phyloP scores from a whole-genome alignment of 257 asterid species.

The Przewalskia tangutica region DNA sequence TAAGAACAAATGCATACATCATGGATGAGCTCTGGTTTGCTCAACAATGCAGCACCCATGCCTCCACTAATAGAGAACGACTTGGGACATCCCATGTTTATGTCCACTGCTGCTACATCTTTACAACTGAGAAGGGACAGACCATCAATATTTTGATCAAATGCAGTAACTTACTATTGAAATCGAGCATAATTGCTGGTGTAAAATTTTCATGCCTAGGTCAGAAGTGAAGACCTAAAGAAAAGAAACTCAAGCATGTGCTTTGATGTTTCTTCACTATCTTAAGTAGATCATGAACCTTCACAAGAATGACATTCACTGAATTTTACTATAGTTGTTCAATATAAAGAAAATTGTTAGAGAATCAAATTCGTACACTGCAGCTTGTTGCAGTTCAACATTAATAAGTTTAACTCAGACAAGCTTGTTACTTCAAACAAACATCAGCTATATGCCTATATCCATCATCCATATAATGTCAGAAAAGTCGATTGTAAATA shows the following conservation, averaged over 20 bases:
- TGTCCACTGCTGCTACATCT: conserved; percentile 87
- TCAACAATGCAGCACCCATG: conserved; percentile 92
- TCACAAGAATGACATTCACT: neutral
- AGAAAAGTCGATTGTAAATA: neutral
- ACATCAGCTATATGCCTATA: neutral
- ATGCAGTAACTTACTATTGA: neutral
- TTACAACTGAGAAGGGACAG: conserved; percentile 46
- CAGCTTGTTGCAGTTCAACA: neutral
- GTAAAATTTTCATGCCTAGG: neutral
- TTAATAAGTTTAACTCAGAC: neutral
- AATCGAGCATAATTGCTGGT: neutral
- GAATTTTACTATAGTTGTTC: neutral
- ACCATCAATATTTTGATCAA: neutral
- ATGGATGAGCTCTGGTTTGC: conserved; percentile 86
- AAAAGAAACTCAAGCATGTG: neutral
- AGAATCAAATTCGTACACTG: neutral
- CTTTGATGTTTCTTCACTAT: neutral
- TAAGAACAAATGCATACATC: conserved; percentile 42
- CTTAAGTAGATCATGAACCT: neutral
- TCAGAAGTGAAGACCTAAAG: neutral
- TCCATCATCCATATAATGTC: neutral
- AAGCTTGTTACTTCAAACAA: neutral
- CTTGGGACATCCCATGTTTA: conserved; percentile 97
- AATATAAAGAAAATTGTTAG: neutral
- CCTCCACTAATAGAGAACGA: conserved; percentile 92